phyloP scores from a whole-genome alignment of 805 yeast genomes.

The Ogataea minuta region DNA sequence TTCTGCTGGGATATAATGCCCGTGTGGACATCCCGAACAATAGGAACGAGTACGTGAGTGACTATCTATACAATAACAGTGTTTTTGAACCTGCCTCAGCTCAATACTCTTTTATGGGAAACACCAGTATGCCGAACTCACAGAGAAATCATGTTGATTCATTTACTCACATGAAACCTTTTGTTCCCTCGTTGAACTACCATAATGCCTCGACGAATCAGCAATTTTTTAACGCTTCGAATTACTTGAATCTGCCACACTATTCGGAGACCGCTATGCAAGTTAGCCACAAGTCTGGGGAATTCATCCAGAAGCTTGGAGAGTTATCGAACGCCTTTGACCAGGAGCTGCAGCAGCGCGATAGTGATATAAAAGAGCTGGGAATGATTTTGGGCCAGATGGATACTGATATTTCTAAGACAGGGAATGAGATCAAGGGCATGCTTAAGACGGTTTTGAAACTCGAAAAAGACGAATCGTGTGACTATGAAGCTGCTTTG shows the following conservation, averaged over 20 bases:
- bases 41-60: slow-evolving; percentile 42
- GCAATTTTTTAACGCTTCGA: slow-evolving; percentile 20
- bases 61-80: slow-evolving; percentile 33
- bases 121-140: slow-evolving; percentile 6
- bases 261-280: slow-evolving; percentile 53
- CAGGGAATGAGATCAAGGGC: slow-evolving; percentile 30
- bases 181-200: slow-evolving; percentile 23
- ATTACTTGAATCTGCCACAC: slow-evolving; percentile 37
- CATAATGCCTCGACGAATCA: slow-evolving; percentile 18
- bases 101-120: slow-evolving; percentile 11
- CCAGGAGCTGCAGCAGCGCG: slow-evolving; percentile 44
- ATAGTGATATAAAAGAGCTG: slow-evolving; percentile 35
- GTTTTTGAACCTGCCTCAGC: slow-evolving; percentile 17
- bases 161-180: slow-evolving; percentile 26
- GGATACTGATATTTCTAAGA: slow-evolving; percentile 33
- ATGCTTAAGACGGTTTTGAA: slow-evolving; percentile 36
- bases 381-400: slow-evolving; percentile 29
- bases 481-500: slow-evolving; percentile 27
- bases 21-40: slow-evolving; percentile 50
- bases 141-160: slow-evolving; percentile 22
- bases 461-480: slow-evolving; percentile 17
- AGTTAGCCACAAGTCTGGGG: slow-evolving; percentile 48
- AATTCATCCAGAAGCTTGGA: slow-evolving; percentile 48
- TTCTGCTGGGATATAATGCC: slow-evolving; percentile 49
- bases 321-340: slow-evolving; percentile 53